These are phyloP conservation scores for Candida coleopterorum DNA, from an alignment of 805 yeast genomes.

Conservation along the genomic window DNA sequence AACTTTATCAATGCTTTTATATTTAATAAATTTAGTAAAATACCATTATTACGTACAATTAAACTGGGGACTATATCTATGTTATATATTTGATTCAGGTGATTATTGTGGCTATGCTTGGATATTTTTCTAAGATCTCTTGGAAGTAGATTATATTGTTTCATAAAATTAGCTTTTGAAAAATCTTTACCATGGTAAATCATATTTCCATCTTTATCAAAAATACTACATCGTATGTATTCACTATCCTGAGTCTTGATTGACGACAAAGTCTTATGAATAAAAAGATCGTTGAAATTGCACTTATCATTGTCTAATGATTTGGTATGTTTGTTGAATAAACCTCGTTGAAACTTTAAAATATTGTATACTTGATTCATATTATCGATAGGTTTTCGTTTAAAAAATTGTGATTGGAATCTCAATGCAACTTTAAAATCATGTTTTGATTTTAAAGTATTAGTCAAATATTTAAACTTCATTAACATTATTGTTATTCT, in stretches of 20 bases:
- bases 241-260: slow-evolving; percentile 20
- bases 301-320: too few relatives aligned
- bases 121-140: slow-evolving; percentile 58
- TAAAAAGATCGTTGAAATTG: slow-evolving; percentile 8
- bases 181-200: slow-evolving; percentile 42
- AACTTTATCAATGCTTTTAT: slow-evolving; percentile 48
- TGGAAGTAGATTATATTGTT: slow-evolving; percentile 43
- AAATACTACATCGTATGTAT: slow-evolving; percentile 45
- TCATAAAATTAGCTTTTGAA: slow-evolving; percentile 39
- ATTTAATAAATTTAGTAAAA: slow-evolving; percentile 45
- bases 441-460: too few relatives aligned
- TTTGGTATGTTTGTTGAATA: too few relatives aligned
- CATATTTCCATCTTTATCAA: slow-evolving; percentile 42
- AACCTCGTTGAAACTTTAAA: too few relatives aligned
- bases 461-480: too few relatives aligned
- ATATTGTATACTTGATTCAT: too few relatives aligned
- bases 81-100: slow-evolving; percentile 15
- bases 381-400: too few relatives aligned
- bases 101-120: slow-evolving; percentile 12
- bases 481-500: too few relatives aligned
- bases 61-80: slow-evolving; percentile 56
- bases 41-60: slow-evolving; percentile 42
- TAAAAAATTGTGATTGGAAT: too few relatives aligned
- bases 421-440: too few relatives aligned
- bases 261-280: slow-evolving; percentile 7